Conservation (phyloP, 176 grass and related monocot species). For the Cenchrus americanus region DNA sequence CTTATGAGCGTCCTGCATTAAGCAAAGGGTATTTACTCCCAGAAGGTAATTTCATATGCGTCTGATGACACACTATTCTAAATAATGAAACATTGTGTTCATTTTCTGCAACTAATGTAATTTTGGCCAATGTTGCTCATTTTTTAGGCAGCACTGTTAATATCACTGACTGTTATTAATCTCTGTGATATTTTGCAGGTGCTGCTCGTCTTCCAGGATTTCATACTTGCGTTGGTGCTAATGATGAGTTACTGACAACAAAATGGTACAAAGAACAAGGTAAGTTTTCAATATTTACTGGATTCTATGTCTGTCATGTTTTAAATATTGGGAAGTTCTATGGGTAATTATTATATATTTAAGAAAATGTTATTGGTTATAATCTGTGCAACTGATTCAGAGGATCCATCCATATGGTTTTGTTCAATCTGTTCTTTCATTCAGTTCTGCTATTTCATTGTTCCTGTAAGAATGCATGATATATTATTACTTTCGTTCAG, state of each 20-base stretch:
- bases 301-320: not conserved
- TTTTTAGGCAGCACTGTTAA: not conserved
- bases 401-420: not conserved
- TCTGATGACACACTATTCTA: not conserved
- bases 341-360: slow-evolving; percentile 14
- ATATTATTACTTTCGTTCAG: not conserved
- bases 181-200: slow-evolving; percentile 44
- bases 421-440: not conserved
- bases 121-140: not conserved
- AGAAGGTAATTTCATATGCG: slow-evolving; percentile 40
- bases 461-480: not conserved
- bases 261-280: slow-evolving; percentile 97
- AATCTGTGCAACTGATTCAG: slow-evolving; percentile 1
- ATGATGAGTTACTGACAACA: slow-evolving; percentile 74
- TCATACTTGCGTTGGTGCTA: slow-evolving; percentile 90
- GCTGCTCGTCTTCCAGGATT: slow-evolving; percentile 84
- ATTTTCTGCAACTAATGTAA: not conserved
- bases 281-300: slow-evolving; percentile 41
- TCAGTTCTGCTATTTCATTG: not conserved
- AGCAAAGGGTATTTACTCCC: slow-evolving; percentile 73
- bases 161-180: not conserved
- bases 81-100: not conserved
- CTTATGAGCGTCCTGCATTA: slow-evolving; percentile 73
- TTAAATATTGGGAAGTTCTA: slow-evolving; percentile 16
- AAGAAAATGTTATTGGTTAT: slow-evolving; percentile 1